Percentiles rank a stretch among this genome's conserved stretches.
These are phyloP conservation scores for Sporothrix euskadiensis DNA, from an alignment of 2,329 filamentous ascomycete genomes.

Conservation along the genomic window DNA sequence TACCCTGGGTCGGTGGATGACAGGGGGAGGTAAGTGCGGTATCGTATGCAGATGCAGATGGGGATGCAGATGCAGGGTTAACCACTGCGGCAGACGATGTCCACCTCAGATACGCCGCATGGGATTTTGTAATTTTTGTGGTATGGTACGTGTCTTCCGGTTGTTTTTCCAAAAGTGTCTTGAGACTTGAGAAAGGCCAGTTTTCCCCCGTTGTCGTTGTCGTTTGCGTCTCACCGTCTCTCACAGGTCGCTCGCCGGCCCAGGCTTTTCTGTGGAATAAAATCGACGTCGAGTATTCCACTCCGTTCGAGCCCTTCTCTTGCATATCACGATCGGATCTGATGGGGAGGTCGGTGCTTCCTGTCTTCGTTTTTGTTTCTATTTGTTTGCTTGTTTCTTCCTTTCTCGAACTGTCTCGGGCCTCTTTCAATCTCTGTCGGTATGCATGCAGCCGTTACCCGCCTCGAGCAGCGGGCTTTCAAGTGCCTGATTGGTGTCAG, in stretches of 20 bases:
- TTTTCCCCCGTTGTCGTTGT: neutral
- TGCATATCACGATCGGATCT: constrained; percentile 6
- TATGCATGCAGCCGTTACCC: constrained; percentile 17
- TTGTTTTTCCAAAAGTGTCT: neutral
- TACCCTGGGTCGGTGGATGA: neutral
- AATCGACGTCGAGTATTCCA: neutral
- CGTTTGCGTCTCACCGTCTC: constrained; percentile 13
- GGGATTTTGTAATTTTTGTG: neutral
- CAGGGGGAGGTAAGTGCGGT: neutral
- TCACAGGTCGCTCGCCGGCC: neutral
- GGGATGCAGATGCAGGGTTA: neutral
- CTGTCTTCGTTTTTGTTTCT: neutral
- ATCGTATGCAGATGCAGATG: constrained; percentile 3
- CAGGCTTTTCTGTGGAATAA: neutral
- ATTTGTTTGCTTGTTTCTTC: neutral
- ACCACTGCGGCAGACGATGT: constrained; percentile 1
- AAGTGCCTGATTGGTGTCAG: constrained; percentile 22
- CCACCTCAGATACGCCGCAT: neutral
- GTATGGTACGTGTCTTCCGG: neutral
- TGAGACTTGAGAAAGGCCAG: neutral
- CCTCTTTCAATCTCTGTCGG: constrained; percentile 6
- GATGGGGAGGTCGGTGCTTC: neutral
- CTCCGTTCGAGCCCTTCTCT: neutral
- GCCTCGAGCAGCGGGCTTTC: constrained; percentile 1
- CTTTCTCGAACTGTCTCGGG: neutral